Percentiles rank a stretch among this genome's conserved stretches.
Evolutionary conservation across 192 early-diverging fungal species (phyloP).

Genomic region (Dissophora globulifera): DNA sequence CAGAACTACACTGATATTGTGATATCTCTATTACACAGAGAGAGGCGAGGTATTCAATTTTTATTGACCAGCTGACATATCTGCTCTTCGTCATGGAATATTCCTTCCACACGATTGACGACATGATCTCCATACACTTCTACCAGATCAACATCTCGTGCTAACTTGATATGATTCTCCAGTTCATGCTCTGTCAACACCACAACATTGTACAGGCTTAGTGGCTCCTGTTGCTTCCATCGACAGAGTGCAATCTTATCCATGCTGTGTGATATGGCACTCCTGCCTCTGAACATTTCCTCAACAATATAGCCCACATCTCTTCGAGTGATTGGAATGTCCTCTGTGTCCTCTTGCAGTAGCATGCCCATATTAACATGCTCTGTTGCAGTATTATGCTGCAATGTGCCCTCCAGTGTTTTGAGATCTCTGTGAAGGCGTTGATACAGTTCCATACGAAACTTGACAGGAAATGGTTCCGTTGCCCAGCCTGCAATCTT

Average conservation of each 20-base stretch:
- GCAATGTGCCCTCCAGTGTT: constrained; percentile 56
- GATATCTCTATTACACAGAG: no score
- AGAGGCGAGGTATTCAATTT: no score
- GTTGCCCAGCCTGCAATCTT: constrained; percentile 71
- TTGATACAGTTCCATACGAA: constrained; percentile 77
- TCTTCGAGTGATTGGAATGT: constrained; percentile 66
- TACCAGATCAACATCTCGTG: constrained; percentile 53
- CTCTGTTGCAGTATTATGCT: no score
- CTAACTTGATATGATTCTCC: constrained; percentile 64
- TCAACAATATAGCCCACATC: constrained; percentile 91
- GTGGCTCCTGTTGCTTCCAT: constrained; percentile 80
- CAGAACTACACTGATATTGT: no score
- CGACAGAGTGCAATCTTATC: constrained; percentile 78
- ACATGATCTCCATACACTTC: constrained; percentile 65
- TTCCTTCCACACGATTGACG: constrained; percentile 59
- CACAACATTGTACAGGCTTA: constrained; percentile 77
- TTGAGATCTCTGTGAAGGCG: constrained; percentile 79
- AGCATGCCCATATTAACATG: no score
- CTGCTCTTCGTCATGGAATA: constrained; percentile 59
- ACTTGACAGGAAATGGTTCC: constrained; percentile 78
- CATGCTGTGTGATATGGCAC: constrained; percentile 76
- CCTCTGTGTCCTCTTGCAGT: no score
- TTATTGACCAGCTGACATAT: constrained; percentile 12
- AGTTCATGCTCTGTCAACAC: constrained; percentile 88
- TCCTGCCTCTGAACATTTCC: constrained; percentile 87